Evolutionary conservation across 805 yeast species (phyloP).

Genomic region (Metschnikowia baotianmanensis): DNA sequence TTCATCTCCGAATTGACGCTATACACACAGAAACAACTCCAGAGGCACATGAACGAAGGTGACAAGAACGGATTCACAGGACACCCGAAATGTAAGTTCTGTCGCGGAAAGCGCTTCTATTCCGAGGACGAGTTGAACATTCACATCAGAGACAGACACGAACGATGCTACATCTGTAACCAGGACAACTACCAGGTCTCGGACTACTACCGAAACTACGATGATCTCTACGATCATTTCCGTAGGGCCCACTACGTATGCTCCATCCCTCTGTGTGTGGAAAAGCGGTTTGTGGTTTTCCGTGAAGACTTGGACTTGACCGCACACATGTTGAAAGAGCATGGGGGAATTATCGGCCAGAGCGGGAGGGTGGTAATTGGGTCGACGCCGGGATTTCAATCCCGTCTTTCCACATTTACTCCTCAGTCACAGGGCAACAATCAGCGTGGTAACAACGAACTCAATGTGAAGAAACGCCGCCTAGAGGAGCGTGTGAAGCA

Average conservation of each 20-base stretch:
- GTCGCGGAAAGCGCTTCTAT: conserved; percentile 72
- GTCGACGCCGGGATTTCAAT: conserved; percentile 42
- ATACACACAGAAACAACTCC: conserved; percentile 59
- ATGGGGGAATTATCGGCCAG: conserved; percentile 55
- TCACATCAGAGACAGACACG: conserved; percentile 83
- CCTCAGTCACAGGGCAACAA: conserved; percentile 14
- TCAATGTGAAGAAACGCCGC: conserved; percentile 54
- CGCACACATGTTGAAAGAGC: conserved; percentile 85
- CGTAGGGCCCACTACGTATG: conserved; percentile 72
- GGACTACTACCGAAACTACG: conserved; percentile 72
- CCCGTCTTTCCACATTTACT: conserved; percentile 63
- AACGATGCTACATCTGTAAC: conserved; percentile 88
- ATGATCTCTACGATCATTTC: conserved; percentile 74
- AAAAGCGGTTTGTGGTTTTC: conserved; percentile 89
- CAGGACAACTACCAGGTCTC: conserved; percentile 57
- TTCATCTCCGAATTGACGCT: conserved; percentile 70
- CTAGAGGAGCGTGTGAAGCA: conserved; percentile 85
- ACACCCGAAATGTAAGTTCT: conserved; percentile 85
- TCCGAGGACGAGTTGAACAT: conserved; percentile 81
- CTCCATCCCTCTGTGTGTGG: conserved; percentile 72
- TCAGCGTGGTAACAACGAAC: conserved; percentile 35
- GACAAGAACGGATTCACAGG: conserved; percentile 78
- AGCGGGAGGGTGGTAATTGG: conserved; percentile 43
- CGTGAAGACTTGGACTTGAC: conserved; percentile 80
- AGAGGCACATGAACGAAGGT: conserved; percentile 69